phyloP scores from a whole-genome alignment of 1,284 basidiomycete genomes.

The Marasmius sp. region DNA sequence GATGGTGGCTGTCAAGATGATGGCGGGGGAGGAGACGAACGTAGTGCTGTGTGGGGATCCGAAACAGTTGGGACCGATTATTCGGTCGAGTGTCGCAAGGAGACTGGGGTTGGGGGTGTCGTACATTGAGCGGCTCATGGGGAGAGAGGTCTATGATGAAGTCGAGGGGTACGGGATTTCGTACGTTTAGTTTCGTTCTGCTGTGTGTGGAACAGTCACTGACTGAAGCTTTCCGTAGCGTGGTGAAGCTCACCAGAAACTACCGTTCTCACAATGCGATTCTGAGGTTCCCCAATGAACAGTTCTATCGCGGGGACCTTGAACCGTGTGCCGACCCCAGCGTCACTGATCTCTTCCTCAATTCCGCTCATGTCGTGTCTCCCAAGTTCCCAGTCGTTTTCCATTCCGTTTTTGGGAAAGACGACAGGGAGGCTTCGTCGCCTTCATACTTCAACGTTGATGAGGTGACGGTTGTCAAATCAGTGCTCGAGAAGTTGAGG shows the following conservation, averaged over 20 bases:
- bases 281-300: conserved; percentile 53
- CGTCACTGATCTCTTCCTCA: conserved; percentile 25
- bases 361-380: conserved; percentile 40
- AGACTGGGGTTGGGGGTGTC: conserved; percentile 51
- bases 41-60: conserved; percentile 61
- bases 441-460: conserved; percentile 68
- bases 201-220: not conserved
- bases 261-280: conserved; percentile 60
- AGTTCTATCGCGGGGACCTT: conserved; percentile 59
- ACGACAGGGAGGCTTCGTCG: conserved; percentile 58
- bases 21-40: conserved; percentile 52
- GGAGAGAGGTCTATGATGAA: conserved; percentile 43
- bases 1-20: conserved; percentile 55
- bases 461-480: conserved; percentile 53
- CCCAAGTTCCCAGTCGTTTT: conserved; percentile 58
- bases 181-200: conserved; percentile 28
- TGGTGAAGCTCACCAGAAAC: conserved; percentile 60
- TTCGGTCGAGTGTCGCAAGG: conserved; percentile 50
- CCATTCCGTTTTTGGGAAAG: conserved; percentile 58
- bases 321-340: conserved; percentile 36
- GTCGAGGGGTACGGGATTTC: conserved; percentile 36
- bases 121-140: conserved; percentile 61
- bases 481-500: conserved; percentile 27
- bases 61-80: conserved; percentile 62
- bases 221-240: conserved; percentile 31